These are phyloP conservation scores for Calonectria pteridis DNA, from an alignment of 2,329 filamentous ascomycete species.

Conservation along the genomic window DNA sequence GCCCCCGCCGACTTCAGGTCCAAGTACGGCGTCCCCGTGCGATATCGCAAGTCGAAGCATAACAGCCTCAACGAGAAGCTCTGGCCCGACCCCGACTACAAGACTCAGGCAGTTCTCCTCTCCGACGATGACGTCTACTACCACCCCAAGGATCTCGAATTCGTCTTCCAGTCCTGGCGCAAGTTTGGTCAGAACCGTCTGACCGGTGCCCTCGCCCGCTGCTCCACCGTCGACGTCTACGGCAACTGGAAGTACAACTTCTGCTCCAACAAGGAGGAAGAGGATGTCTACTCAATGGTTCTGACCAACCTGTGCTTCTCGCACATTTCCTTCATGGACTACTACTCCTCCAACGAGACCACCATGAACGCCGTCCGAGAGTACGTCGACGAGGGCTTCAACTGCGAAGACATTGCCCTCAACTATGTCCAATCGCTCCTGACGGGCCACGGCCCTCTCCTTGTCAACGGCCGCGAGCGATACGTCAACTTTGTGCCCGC, in stretches of 20 bases:
- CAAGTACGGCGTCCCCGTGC: conserved; percentile 47
- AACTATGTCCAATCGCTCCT: conserved; percentile 52
- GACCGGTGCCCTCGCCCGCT: conserved; percentile 53
- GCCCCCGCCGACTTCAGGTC: conserved; percentile 48
- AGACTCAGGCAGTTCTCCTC: conserved; percentile 55
- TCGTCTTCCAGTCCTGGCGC: conserved; percentile 56
- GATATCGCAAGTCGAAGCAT: conserved; percentile 48
- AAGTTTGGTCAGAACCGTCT: conserved; percentile 52
- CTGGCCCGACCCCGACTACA: conserved; percentile 50
- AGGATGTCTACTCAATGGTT: conserved; percentile 52
- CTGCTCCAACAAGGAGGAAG: conserved; percentile 43
- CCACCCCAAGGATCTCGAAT: conserved; percentile 53
- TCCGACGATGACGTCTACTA: conserved; percentile 57
- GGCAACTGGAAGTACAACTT: conserved; percentile 49
- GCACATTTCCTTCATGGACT: conserved; percentile 54
- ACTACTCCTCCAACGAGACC: conserved; percentile 52
- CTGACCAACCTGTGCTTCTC: conserved; percentile 54
- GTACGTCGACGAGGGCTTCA: conserved; percentile 54
- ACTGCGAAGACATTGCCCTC: conserved; percentile 57
- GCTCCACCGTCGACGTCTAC: conserved; percentile 41
- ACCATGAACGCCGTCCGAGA: conserved; percentile 48
- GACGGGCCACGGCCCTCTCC: conserved; percentile 50
- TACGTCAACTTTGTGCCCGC: conserved; percentile 49
- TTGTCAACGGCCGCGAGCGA: conserved; percentile 49
- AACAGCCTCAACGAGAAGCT: conserved; percentile 56